Percentiles rank a stretch among this genome's conserved stretches.
Evolutionary conservation across 495 filamentous ascomycete species (phyloP).

Genomic region (Amorphotheca resinae): DNA sequence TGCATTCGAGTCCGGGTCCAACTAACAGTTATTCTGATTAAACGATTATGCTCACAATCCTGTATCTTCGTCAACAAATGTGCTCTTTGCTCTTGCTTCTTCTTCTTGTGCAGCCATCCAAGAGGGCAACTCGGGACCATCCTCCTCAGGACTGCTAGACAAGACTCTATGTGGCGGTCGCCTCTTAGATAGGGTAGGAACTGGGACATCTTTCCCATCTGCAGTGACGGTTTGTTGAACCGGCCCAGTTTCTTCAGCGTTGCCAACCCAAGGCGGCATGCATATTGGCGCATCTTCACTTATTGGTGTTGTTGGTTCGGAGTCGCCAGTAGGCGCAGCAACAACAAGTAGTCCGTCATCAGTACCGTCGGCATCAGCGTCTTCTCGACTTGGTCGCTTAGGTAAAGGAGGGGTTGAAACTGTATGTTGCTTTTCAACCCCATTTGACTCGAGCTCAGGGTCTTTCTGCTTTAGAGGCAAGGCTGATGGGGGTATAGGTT

Average conservation of each 20-base stretch:
- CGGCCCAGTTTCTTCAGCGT: slow-evolving; percentile 16
- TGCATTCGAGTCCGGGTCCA: too few species aligned
- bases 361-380: slow-evolving; percentile 9
- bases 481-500: slow-evolving; percentile 36
- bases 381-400: slow-evolving; percentile 18
- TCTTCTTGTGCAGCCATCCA: slow-evolving; percentile 26
- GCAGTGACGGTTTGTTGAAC: not conserved
- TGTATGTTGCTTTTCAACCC: slow-evolving; percentile 15
- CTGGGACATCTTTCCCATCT: not conserved
- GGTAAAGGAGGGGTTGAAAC: slow-evolving; percentile 30
- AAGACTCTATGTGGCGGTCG: slow-evolving; percentile 11
- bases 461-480: slow-evolving; percentile 22
- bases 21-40: too few species aligned
- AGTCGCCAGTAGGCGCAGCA: slow-evolving; percentile 40
- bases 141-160: slow-evolving; percentile 20
- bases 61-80: slow-evolving; percentile 21
- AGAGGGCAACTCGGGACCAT: slow-evolving; percentile 16
- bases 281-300: slow-evolving; percentile 20
- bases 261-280: slow-evolving; percentile 33
- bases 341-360: slow-evolving; percentile 45
- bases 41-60: too few species aligned
- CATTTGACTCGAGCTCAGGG: slow-evolving; percentile 15
- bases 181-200: slow-evolving; percentile 11
- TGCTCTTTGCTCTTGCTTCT: slow-evolving; percentile 22
- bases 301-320: slow-evolving; percentile 42